Percentiles rank a stretch among this genome's conserved stretches.
Evolutionary conservation across 2,329 filamentous ascomycete genomes (phyloP).

Genomic region (Pseudogymnoascus sp.): DNA sequence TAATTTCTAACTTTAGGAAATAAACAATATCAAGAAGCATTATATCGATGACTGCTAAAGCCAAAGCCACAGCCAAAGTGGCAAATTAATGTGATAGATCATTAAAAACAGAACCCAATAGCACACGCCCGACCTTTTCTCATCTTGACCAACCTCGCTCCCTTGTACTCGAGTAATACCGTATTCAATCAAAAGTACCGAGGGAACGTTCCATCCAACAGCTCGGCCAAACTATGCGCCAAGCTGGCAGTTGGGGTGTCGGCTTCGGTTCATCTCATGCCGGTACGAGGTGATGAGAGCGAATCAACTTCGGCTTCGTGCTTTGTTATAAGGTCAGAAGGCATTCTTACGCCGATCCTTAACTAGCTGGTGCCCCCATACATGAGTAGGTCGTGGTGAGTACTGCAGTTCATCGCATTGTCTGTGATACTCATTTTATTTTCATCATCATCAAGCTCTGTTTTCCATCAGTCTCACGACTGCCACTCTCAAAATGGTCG

Average conservation of each 20-base stretch:
- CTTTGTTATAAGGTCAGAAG: conserved; percentile 8
- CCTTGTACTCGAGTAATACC: not conserved
- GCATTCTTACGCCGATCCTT: not conserved
- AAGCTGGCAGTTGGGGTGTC: not conserved
- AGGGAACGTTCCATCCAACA: conserved; percentile 5
- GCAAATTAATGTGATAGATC: not conserved
- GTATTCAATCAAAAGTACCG: not conserved
- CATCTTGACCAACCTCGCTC: not conserved
- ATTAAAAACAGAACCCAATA: not conserved
- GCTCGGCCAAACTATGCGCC: not conserved
- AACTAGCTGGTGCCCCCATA: not conserved
- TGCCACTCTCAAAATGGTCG: not conserved
- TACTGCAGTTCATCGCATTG: not conserved
- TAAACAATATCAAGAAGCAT: not conserved
- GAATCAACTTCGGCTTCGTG: not conserved
- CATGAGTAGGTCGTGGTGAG: not conserved
- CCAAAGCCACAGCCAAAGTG: no score
- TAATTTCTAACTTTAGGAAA: not conserved
- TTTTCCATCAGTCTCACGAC: not conserved
- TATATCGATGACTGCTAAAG: not conserved
- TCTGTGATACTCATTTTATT: not conserved
- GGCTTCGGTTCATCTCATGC: not conserved
- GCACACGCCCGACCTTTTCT: not conserved
- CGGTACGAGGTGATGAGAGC: not conserved
- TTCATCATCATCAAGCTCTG: not conserved